These are phyloP conservation scores for Tolypocladium tundrense DNA, from an alignment of 2,329 filamentous ascomycete species.

Conservation along the genomic window DNA sequence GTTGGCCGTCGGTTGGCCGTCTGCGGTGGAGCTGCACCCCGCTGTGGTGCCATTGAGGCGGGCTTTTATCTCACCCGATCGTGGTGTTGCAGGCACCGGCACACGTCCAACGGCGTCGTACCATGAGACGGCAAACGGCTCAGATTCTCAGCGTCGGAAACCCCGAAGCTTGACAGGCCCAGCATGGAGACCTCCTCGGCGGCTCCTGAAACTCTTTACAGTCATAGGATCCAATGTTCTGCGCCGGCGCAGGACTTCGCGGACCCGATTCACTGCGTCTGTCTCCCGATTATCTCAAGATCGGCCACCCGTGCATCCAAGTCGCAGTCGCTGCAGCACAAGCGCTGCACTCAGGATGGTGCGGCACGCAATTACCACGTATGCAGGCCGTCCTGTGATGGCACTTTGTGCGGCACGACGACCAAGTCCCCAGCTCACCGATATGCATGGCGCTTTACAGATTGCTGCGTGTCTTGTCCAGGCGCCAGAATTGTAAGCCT, in stretches of 20 bases:
- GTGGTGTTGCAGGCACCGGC: neutral
- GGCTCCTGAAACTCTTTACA: neutral
- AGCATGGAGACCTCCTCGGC: neutral
- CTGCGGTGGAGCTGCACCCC: neutral
- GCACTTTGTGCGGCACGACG: neutral
- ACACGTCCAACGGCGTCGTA: neutral
- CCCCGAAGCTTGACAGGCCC: too few relatives aligned
- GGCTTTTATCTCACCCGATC: neutral
- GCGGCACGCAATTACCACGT: neutral
- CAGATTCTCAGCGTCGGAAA: too few relatives aligned
- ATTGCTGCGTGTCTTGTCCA: neutral
- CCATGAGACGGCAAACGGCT: neutral
- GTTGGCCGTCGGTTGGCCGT: neutral
- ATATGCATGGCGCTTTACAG: neutral
- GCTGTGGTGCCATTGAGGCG: neutral
- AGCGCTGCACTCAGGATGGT: neutral
- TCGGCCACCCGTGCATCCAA: neutral
- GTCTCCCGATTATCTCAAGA: neutral
- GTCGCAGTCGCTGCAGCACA: neutral
- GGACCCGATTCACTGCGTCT: neutral
- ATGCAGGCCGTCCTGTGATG: neutral
- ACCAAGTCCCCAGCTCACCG: constrained; percentile 2
- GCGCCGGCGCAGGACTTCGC: neutral
- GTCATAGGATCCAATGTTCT: neutral
- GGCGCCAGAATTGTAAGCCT: neutral